Base-by-base conservation (phyloP, 306 rosid species). In the Acacia confusa region DNA sequence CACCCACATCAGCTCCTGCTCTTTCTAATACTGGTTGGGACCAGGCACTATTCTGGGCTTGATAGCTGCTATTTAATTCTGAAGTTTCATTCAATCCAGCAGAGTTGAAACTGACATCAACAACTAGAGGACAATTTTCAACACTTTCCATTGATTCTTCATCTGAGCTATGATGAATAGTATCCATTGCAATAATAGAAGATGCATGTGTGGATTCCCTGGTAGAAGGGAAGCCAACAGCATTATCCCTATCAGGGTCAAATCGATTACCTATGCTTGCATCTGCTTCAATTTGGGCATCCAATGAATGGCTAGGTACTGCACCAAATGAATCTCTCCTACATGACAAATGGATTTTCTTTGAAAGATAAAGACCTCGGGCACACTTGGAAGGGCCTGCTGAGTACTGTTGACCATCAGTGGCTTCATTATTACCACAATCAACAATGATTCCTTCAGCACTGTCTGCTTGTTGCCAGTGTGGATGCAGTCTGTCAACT, bases 111-210 rank as follows among this genome's bases (percentile, higher is more conserved):
- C 86, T 95, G 86, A 84, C 82, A 70, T 92, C 93, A 73, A 88
- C 83, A 81, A 87, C 86, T 24, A 84, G 89, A 2, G 97, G 99
- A 81, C 82, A 82, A 77, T 95, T 95, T 74, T 95, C 99, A 84
- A 95, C 99, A 83, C 99, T 95, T 85, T 92, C 99, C 99, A 95
- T 95, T 53, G 98, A 93, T 85, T 93, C 94, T 60, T 85, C 97
- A 83, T 93, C 89, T 73, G 91, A 88, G 78, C 82, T 75, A 45
- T 92, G 94, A 89, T 87, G 82, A 60, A 85, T 61, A 0, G 87
- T 93, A 85, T 95, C 92, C 99, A 95, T 91, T 2, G 99, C 99
- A 86, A 95, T 92, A 69, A 95, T 88, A 60, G 99, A 95, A 67
- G 99, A 95, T 25, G 98, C 99, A 76, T 92, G 97, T 4, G 97